A percentile compares a stretch with the other conserved stretches of the same genome.
Conservation (phyloP, 345 rosid species). For the Moricandia arvensis region DNA sequence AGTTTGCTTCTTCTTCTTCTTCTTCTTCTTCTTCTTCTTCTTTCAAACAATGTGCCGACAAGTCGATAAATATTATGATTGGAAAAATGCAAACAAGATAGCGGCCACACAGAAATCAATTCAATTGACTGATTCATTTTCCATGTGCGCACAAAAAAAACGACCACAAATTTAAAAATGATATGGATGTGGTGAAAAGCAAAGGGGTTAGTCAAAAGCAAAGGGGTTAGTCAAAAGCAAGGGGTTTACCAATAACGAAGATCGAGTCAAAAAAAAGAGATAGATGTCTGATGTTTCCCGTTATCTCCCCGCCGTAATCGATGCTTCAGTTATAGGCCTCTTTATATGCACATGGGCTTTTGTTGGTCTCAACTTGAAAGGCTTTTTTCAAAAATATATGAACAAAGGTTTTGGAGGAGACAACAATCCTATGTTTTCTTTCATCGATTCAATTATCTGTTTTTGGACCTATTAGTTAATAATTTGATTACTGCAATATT, state of each 20-base stretch:
- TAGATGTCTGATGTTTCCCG: neutral
- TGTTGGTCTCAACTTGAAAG: neutral
- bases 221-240: no score
- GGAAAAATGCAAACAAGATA: neutral
- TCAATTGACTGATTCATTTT: neutral
- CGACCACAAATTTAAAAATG: neutral
- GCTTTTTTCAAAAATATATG: neutral
- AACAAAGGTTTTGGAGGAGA: neutral
- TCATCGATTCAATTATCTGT: neutral
- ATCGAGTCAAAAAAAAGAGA: neutral
- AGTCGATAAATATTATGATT: neutral
- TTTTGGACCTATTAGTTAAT: neutral
- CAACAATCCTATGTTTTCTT: neutral
- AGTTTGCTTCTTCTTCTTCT: neutral
- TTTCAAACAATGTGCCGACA: neutral
- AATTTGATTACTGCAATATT: neutral
- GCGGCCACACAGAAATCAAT: neutral
- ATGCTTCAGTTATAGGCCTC: neutral
- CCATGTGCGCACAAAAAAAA: neutral
- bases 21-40: no score
- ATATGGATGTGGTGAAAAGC: neutral
- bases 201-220: neutral
- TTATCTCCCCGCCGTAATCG: constrained; percentile 3
- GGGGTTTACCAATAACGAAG: neutral
- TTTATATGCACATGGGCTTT: neutral